Evolutionary conservation across 2,329 filamentous ascomycete genomes (phyloP).

Genomic region (Sclerotinia spermophila): DNA sequence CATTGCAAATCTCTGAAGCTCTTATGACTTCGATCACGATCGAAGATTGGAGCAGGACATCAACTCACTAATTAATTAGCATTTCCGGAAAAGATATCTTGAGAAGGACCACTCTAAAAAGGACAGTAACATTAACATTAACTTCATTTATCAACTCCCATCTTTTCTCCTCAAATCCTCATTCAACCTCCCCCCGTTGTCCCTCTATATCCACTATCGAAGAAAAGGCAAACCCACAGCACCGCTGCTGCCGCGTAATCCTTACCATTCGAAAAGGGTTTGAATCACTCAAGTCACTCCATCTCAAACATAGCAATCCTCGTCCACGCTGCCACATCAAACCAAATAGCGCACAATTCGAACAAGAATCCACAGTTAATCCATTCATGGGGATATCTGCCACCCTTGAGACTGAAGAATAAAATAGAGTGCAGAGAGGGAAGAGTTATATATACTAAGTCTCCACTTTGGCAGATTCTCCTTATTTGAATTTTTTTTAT

Average conservation of each 20-base stretch:
- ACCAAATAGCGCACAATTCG: slow-evolving; percentile 16
- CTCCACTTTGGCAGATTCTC: slow-evolving; percentile 15
- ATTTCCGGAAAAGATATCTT: not conserved
- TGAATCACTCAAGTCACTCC: not conserved
- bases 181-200: not conserved
- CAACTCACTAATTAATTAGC: not conserved
- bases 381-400: slow-evolving; percentile 9
- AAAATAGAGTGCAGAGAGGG: not conserved
- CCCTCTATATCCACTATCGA: not conserved
- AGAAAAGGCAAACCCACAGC: not conserved
- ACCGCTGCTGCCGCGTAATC: slow-evolving; percentile 7
- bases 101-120: not conserved
- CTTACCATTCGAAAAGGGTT: not conserved
- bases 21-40: not conserved
- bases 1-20: not conserved
- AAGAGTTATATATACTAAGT: not conserved
- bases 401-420: not conserved
- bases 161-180: not conserved
- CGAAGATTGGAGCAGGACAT: not conserved
- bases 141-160: not conserved
- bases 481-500: slow-evolving; percentile 14
- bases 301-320: slow-evolving; percentile 6
- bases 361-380: slow-evolving; percentile 1
- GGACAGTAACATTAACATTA: not conserved
- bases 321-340: not conserved